Conservation (phyloP, 305 asterid genomes). For the Fraxinus angustifolia region DNA sequence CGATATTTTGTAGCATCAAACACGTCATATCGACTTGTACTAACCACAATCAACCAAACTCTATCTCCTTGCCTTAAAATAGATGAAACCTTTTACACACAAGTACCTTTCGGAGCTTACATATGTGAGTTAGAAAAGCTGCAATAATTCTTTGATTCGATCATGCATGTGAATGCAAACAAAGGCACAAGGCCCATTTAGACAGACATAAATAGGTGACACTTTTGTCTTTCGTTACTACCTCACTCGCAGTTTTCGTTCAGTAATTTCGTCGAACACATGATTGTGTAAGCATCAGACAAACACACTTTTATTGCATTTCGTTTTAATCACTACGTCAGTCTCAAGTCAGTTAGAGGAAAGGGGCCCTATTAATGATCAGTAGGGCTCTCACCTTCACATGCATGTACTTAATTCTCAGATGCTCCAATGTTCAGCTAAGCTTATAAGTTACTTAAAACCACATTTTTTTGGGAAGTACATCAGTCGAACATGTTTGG, state of each 20-base stretch:
- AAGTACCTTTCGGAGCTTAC: constrained; percentile 30
- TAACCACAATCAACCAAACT: constrained; percentile 35
- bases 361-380: constrained; percentile 9
- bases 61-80: constrained; percentile 20
- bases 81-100: constrained; percentile 22
- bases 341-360: constrained; percentile 14
- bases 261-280: neutral
- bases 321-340: neutral
- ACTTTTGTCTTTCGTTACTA: neutral
- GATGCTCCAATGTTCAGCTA: neutral
- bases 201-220: neutral
- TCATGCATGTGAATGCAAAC: neutral
- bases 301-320: neutral
- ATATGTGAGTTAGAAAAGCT: neutral
- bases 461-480: neutral
- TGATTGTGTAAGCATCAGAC: neutral
- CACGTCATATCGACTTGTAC: constrained; percentile 12
- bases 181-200: neutral
- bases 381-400: constrained; percentile 17
- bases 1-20: constrained; percentile 26
- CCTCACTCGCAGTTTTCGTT: neutral
- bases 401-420: constrained; percentile 17
- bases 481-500: neutral
- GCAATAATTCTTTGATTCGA: neutral
- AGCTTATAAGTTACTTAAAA: neutral